Conservation (phyloP, 768 basidiomycete species). For the Infundibulicybe gibba region DNA sequence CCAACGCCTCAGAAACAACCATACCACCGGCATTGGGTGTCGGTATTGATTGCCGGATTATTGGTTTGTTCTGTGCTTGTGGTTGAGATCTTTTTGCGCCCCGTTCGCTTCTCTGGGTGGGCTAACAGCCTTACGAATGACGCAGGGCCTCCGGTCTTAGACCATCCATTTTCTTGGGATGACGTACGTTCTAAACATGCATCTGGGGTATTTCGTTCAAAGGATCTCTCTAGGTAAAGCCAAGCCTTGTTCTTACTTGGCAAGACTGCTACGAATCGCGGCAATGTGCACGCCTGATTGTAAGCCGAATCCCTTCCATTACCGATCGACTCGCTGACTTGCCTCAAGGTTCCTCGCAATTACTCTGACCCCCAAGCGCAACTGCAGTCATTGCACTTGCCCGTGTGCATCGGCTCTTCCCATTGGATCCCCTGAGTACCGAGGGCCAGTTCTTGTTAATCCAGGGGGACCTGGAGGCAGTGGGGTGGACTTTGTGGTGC, state of each 20-base stretch:
- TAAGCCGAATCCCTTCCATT: conserved; percentile 2
- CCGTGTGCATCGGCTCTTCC: conserved; percentile 30
- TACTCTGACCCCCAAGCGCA: conserved; percentile 33
- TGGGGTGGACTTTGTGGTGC: conserved; percentile 28
- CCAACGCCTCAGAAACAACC: no score
- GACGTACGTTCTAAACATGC: no score
- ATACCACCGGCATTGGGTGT: no score
- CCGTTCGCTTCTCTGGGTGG: no score
- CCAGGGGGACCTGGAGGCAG: conserved; percentile 48
- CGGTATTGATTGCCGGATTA: no score
- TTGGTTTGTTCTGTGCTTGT: no score
- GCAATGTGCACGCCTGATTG: conserved; percentile 29
- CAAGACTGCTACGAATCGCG: conserved; percentile 15
- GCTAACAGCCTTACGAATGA: no score
- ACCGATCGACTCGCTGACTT: neutral
- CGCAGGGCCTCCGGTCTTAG: no score
- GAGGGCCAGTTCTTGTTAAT: conserved; percentile 42
- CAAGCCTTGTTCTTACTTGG: conserved; percentile 16
- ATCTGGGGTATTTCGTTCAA: neutral
- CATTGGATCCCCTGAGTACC: conserved; percentile 23
- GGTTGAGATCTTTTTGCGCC: no score
- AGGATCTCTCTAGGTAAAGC: conserved; percentile 6
- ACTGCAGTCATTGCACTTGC: conserved; percentile 38
- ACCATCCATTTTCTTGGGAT: no score
- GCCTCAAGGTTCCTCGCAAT: conserved; percentile 39